Conservation (phyloP, 2,329 filamentous ascomycete genomes). For the Talaromyces atroroseus region DNA sequence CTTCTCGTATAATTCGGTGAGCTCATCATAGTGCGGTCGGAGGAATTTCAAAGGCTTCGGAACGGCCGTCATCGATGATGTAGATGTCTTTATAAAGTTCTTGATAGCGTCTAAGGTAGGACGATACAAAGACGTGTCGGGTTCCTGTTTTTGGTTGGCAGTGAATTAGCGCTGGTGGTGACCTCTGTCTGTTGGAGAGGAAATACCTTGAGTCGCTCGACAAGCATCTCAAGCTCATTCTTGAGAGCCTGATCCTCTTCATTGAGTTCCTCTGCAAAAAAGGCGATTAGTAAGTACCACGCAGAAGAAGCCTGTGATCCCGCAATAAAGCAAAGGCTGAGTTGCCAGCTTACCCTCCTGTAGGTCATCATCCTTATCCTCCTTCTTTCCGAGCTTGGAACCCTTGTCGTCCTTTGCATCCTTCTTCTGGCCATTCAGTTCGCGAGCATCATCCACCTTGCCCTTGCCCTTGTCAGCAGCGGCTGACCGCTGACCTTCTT, state of each 20-base stretch:
- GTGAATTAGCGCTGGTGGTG: neutral
- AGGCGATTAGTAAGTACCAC: slow-evolving; percentile 23
- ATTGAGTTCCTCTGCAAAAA: slow-evolving; percentile 72
- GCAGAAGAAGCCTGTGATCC: neutral
- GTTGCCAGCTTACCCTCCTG: slow-evolving; percentile 48
- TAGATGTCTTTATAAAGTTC: slow-evolving; percentile 97
- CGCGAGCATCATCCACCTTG: slow-evolving; percentile 69
- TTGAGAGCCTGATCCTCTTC: slow-evolving; percentile 99
- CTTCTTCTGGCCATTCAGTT: slow-evolving; percentile 51
- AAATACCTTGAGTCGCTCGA: slow-evolving; percentile 80
- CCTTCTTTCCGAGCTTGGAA: slow-evolving; percentile 65
- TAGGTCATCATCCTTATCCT: slow-evolving; percentile 58
- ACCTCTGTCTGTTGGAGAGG: neutral
- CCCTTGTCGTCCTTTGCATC: slow-evolving; percentile 63
- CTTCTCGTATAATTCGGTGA: slow-evolving; percentile 81
- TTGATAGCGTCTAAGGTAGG: slow-evolving; percentile 94
- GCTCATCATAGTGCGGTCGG: slow-evolving; percentile 86
- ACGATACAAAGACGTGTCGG: slow-evolving; percentile 81
- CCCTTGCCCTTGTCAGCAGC: slow-evolving; percentile 92
- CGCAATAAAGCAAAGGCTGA: neutral
- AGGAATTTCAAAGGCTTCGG: slow-evolving; percentile 98
- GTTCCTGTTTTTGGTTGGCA: slow-evolving; percentile 55
- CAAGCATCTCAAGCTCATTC: slow-evolving; percentile 94
- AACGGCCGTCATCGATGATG: slow-evolving; percentile 98
- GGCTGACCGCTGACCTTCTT: slow-evolving; percentile 82